Percentiles rank a stretch among this genome's conserved stretches.
Evolutionary conservation across 345 rosid species (phyloP).

Genomic region (Excoecaria cochinchinensis): DNA sequence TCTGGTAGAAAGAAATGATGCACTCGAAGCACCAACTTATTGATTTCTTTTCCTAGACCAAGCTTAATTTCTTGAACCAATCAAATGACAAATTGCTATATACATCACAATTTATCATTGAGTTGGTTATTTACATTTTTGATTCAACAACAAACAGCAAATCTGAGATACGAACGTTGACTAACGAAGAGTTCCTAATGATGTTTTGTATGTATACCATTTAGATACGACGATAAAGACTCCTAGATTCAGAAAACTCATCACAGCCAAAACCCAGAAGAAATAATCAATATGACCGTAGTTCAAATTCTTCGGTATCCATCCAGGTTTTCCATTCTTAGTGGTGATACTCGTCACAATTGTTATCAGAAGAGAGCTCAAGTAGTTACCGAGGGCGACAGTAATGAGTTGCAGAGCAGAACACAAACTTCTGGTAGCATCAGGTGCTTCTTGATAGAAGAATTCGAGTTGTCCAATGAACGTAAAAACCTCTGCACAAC

Average conservation of each 20-base stretch:
- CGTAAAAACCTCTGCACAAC: slow-evolving; percentile 51
- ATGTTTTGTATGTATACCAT: slow-evolving; percentile 43
- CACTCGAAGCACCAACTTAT: no score
- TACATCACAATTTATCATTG: no score
- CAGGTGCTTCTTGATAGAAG: slow-evolving; percentile 54
- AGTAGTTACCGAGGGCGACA: slow-evolving; percentile 33
- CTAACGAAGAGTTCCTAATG: slow-evolving; percentile 20
- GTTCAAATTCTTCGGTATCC: slow-evolving; percentile 45
- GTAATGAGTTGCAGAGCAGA: slow-evolving; percentile 40
- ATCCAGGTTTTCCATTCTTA: slow-evolving; percentile 33
- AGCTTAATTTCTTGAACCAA: no score
- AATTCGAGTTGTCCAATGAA: slow-evolving; percentile 50
- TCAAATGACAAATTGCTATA: no score
- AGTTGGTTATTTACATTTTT: neutral
- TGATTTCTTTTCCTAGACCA: no score
- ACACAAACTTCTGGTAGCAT: slow-evolving; percentile 54
- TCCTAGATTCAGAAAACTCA: slow-evolving; percentile 36
- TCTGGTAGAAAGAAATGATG: no score
- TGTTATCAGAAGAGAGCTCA: slow-evolving; percentile 38
- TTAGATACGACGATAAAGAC: slow-evolving; percentile 35
- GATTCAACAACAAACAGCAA: neutral
- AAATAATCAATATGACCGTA: slow-evolving; percentile 41
- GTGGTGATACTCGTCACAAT: slow-evolving; percentile 28
- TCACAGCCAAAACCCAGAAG: slow-evolving; percentile 39
- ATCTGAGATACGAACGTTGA: neutral